Percentiles rank a stretch among this genome's conserved stretches.
Conservation (phyloP, 2,329 filamentous ascomycete genomes). For the Zasmidium cellare region DNA sequence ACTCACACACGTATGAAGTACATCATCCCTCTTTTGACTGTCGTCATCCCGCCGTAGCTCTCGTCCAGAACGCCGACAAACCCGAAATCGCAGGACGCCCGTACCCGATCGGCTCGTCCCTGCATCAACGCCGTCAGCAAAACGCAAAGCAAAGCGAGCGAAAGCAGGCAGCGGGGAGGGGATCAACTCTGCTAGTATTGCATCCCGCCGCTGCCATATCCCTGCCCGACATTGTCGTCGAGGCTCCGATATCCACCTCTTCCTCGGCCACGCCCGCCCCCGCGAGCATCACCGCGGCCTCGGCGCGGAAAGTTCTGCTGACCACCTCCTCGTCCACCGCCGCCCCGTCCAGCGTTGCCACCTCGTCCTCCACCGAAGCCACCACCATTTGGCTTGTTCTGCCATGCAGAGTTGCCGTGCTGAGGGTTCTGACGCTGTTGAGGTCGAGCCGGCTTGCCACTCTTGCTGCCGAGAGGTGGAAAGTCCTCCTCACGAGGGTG, state of each 20-base stretch:
- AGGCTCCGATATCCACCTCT: slow-evolving; percentile 42
- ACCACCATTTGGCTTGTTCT: slow-evolving; percentile 14
- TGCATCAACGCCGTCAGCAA: slow-evolving; percentile 5
- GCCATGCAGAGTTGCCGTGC: slow-evolving; percentile 1
- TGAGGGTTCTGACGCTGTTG: slow-evolving; percentile 26
- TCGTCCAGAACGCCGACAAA: background rate
- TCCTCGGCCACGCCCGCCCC: slow-evolving; percentile 29
- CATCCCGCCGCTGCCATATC: slow-evolving; percentile 37
- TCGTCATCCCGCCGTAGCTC: background rate
- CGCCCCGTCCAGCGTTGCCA: slow-evolving; percentile 35
- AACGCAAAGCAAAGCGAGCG: background rate
- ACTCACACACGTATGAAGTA: background rate
- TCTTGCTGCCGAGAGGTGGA: slow-evolving; percentile 28
- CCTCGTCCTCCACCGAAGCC: slow-evolving; percentile 35
- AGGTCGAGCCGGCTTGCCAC: slow-evolving; percentile 27
- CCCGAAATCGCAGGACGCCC: background rate
- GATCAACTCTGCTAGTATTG: slow-evolving; percentile 31
- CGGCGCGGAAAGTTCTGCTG: slow-evolving; percentile 40
- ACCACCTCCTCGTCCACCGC: slow-evolving; percentile 31
- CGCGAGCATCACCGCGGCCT: slow-evolving; percentile 26
- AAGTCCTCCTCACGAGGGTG: slow-evolving; percentile 59
- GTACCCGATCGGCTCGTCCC: background rate
- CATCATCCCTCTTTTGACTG: background rate
- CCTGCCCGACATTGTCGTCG: slow-evolving; percentile 42
- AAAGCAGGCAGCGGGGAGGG: background rate